phyloP scores from a whole-genome alignment of 2,329 filamentous ascomycete species.

The Ascochyta clinopodiicola region DNA sequence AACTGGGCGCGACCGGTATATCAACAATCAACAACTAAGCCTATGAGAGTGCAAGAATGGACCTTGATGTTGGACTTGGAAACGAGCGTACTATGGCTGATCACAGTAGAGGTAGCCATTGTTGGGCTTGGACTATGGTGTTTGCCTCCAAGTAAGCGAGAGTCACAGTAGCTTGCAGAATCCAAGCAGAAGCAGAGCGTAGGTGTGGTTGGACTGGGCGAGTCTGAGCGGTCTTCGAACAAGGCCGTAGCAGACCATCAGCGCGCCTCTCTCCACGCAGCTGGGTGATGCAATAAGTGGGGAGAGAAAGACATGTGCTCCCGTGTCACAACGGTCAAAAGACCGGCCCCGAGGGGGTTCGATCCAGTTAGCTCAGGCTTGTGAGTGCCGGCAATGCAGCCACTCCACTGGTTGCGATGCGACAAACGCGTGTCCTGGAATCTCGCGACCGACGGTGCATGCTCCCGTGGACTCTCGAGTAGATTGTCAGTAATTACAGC shows the following conservation, averaged over 20 bases:
- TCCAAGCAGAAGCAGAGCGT: conserved; percentile 10
- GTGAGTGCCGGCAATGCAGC: conserved; percentile 45
- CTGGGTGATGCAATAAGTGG: conserved; percentile 47
- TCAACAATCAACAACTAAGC: neutral
- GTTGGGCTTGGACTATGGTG: neutral
- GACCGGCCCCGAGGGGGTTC: conserved; percentile 33
- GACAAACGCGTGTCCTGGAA: conserved; percentile 30
- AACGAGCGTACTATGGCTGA: neutral
- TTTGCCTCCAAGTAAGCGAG: neutral
- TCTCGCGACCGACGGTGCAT: conserved; percentile 19
- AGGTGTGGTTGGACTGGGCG: conserved; percentile 23
- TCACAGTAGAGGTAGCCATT: neutral
- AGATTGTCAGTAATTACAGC: conserved; percentile 5
- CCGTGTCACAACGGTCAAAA: conserved; percentile 45
- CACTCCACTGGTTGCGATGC: conserved; percentile 45
- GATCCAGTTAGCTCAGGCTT: conserved; percentile 46
- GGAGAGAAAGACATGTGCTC: conserved; percentile 46
- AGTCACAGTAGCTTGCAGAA: conserved; percentile 4
- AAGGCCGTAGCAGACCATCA: conserved; percentile 30
- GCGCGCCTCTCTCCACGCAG: conserved; percentile 31
- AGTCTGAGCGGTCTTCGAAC: conserved; percentile 27
- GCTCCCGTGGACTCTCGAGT: neutral
- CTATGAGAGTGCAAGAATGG: neutral
- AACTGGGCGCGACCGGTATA: neutral
- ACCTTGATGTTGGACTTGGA: neutral